Evolutionary conservation across 805 yeast species (phyloP), one percentile per base, ranked within the genome.

Genomic region (Kuraishia molischiana): DNA sequence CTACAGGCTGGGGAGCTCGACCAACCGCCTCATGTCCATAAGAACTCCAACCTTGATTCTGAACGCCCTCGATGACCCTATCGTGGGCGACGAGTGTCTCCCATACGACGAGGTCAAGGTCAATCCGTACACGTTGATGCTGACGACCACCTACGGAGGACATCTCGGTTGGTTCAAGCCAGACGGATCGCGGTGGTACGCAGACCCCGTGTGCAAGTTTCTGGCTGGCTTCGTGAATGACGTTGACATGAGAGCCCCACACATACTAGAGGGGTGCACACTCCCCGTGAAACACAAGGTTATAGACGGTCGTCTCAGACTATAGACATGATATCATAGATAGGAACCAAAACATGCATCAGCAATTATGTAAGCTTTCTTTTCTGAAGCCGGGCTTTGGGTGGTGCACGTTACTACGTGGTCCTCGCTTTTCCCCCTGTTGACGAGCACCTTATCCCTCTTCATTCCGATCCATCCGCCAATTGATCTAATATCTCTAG

Each of bases 131-230:
- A 58, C 75, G 24, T 58, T 71, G 32, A 46, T 79, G 49, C 64
- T 77, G 4, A 69, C 76, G 41, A 79, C 89, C 5, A 66, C 70
- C 31, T 64, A 72, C 37, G 95, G 95, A 5, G 94, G 95, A 1
- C 95, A 85, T 56, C 66, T 85, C 38, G 92, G 85, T n/a, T 85
- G 81, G 80, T 85, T 76, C 43, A 65, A 69, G 44, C 58, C 64
- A 35, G 60, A 67, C 19, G 81, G 82, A 19, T 63, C 65, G 31
- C 72, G 86, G 48, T 85, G 95, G 95, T 74, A 69, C 45, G 58
- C 73, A 3, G 59, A 62, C 5, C 80, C 79, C 19, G 42, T 77
- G 31, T 55, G 73, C 19, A 58, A 61, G 40, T 65, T 70, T 10
- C 19, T 56, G 15, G 41, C 34, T 3, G 44, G 45, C 22, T 51